phyloP scores from a whole-genome alignment of 345 rosid species.

The Viola odorata region DNA sequence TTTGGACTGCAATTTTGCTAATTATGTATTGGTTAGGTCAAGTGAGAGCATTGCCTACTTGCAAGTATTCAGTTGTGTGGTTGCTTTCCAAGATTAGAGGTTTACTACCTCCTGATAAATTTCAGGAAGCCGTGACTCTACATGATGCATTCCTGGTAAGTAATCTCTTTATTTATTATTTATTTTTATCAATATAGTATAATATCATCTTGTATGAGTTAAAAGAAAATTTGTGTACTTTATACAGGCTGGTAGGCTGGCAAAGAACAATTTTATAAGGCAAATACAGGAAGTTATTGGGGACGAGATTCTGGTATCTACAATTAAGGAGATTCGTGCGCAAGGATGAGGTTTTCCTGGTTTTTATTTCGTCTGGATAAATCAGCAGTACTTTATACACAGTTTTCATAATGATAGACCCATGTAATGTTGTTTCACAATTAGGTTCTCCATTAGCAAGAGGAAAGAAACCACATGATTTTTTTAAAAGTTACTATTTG shows the following conservation, averaged over 20 bases:
- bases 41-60: constrained; percentile 4
- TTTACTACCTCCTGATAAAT: constrained; percentile 33
- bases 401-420: not conserved
- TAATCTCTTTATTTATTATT: not conserved
- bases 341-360: constrained; percentile 15
- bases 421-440: not conserved
- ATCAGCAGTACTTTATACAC: not conserved
- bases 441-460: not conserved
- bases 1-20: constrained; percentile 4
- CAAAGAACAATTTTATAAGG: constrained; percentile 26
- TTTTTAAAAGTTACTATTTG: not conserved
- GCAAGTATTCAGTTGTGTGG: constrained; percentile 22
- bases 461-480: no score
- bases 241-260: constrained; percentile 33
- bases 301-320: constrained; percentile 29
- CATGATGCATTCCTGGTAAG: constrained; percentile 30
- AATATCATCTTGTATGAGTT: not conserved
- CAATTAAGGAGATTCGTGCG: constrained; percentile 28
- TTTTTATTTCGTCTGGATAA: not conserved
- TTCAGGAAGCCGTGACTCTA: constrained; percentile 23
- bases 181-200: not conserved
- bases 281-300: constrained; percentile 32
- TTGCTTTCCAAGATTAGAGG: constrained; percentile 31
- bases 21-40: constrained; percentile 17
- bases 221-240: not conserved